These are phyloP conservation scores for Myochromella boudieri DNA, from an alignment of 768 basidiomycete species.

Conservation along the genomic window DNA sequence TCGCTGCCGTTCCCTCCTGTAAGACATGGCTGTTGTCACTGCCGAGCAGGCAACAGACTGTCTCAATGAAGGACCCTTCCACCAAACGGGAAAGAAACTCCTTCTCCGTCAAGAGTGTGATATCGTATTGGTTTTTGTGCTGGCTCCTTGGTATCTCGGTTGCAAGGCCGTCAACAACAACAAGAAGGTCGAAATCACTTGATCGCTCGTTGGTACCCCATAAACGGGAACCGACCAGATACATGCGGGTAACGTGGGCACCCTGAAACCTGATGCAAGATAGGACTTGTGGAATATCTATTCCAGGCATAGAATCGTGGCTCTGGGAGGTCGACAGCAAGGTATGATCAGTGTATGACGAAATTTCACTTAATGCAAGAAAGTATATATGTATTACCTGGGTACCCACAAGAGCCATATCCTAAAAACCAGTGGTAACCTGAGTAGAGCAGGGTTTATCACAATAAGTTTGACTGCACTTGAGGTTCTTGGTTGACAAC, in stretches of 20 bases:
- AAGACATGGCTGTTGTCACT: slow-evolving; percentile 12
- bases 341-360: background rate
- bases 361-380: too few relatives aligned
- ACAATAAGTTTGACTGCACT: too few relatives aligned
- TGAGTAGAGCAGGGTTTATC: too few relatives aligned
- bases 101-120: slow-evolving; percentile 18
- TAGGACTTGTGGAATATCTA: background rate
- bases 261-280: slow-evolving; percentile 2
- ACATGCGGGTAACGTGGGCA: slow-evolving; percentile 9
- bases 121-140: slow-evolving; percentile 23
- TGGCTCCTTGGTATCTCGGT: slow-evolving; percentile 15
- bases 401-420: too few relatives aligned
- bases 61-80: slow-evolving; percentile 21
- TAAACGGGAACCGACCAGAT: slow-evolving; percentile 20
- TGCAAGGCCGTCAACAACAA: slow-evolving; percentile 14
- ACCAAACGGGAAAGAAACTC: slow-evolving; percentile 16
- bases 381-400: too few relatives aligned
- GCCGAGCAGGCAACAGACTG: slow-evolving; percentile 21
- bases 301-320: background rate
- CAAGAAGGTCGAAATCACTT: slow-evolving; percentile 22
- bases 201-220: slow-evolving; percentile 20
- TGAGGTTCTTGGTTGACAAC: too few relatives aligned
- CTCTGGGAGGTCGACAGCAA: background rate
- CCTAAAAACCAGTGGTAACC: too few relatives aligned
- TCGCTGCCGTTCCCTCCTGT: slow-evolving; percentile 1